Evolutionary conservation across 2,329 filamentous ascomycete genomes (phyloP).

Genomic region (Nigrospora sphaerica): DNA sequence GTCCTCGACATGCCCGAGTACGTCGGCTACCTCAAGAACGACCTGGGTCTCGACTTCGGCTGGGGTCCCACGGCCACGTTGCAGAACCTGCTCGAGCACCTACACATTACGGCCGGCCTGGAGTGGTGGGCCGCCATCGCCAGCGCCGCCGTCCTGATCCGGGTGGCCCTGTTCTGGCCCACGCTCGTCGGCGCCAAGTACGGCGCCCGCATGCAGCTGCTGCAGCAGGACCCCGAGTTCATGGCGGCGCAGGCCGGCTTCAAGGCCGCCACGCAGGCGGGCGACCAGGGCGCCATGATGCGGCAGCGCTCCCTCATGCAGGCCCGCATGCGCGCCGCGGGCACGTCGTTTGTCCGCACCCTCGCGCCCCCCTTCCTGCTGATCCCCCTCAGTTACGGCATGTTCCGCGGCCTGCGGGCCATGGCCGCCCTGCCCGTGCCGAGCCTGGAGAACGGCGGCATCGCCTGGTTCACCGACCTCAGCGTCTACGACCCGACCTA

Average conservation of each 20-base stretch:
- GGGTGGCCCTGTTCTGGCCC: constrained; percentile 58
- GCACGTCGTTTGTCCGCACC: constrained; percentile 42
- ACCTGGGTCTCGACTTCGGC: constrained; percentile 81
- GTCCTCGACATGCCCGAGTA: constrained; percentile 60
- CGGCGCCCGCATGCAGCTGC: constrained; percentile 51
- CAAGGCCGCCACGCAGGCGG: constrained; percentile 26
- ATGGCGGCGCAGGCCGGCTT: constrained; percentile 43
- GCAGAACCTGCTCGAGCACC: constrained; percentile 72
- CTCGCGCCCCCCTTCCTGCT: constrained; percentile 51
- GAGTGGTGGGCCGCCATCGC: constrained; percentile 80
- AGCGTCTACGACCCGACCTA: constrained; percentile 70
- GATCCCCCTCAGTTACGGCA: constrained; percentile 68
- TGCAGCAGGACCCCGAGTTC: constrained; percentile 49
- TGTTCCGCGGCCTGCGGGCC: constrained; percentile 67
- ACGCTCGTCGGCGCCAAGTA: constrained; percentile 56
- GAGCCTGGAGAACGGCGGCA: constrained; percentile 61
- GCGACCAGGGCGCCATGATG: constrained; percentile 40
- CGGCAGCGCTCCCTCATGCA: constrained; percentile 38
- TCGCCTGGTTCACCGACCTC: constrained; percentile 75
- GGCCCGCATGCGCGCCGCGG: constrained; percentile 44
- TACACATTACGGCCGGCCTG: constrained; percentile 68
- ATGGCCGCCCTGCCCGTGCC: constrained; percentile 79
- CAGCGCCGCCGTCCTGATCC: constrained; percentile 56
- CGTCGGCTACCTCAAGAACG: constrained; percentile 69
- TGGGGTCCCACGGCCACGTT: constrained; percentile 69